Evolutionary conservation across 2,329 filamentous ascomycete species (phyloP).

Genomic region (Chaetomiaceae sp.): DNA sequence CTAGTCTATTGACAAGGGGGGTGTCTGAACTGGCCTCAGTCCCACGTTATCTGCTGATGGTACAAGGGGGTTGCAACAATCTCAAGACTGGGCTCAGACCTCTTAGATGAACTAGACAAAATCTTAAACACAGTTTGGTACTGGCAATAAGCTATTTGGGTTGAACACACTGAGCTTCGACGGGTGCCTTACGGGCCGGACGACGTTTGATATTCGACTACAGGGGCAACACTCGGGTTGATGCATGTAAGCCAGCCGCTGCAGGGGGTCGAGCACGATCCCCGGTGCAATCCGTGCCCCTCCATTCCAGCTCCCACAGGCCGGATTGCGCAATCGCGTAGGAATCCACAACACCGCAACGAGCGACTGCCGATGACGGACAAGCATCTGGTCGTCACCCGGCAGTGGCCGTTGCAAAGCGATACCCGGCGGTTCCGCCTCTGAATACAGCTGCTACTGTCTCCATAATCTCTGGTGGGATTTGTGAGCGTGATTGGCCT

Average conservation of each 20-base stretch:
- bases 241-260: background rate
- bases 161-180: no score
- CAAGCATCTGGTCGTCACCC: background rate
- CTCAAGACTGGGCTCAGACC: no score
- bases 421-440: background rate
- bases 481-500: background rate
- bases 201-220: background rate
- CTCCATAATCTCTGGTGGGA: background rate
- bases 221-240: background rate
- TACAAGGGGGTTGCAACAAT: no score
- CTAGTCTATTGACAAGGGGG: no score
- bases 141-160: no score
- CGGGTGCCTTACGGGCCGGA: background rate
- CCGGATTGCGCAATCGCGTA: constrained; percentile 12
- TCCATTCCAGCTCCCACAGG: background rate
- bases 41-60: no score
- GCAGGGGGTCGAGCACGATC: background rate
- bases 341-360: background rate
- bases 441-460: background rate
- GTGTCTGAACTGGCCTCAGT: no score
- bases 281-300: no score
- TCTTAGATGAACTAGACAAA: no score
- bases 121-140: no score
- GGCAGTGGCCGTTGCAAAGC: constrained; percentile 9
- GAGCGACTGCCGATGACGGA: constrained; percentile 14